phyloP scores from a whole-genome alignment of 768 basidiomycete genomes.

The Lactarius tabidus region DNA sequence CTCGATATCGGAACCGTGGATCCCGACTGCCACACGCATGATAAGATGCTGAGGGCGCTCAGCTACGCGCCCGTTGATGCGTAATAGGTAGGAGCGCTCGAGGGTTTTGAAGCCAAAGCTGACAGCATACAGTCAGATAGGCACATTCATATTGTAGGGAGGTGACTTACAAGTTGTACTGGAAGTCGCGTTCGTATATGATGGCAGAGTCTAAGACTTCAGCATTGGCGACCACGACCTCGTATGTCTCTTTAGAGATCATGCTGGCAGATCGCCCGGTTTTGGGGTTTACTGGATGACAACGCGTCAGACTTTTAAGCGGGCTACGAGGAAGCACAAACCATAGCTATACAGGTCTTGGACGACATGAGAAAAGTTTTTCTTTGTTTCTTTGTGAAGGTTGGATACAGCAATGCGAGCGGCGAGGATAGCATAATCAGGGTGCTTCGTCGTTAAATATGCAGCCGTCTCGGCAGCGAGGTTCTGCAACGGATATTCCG shows the following conservation, averaged over 20 bases:
- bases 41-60: conserved; percentile 99
- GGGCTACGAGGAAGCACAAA: conserved; percentile 35
- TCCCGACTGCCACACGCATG: conserved; percentile 98
- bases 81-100: conserved; percentile 94
- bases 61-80: conserved; percentile 90
- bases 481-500: conserved; percentile 52
- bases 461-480: conserved; percentile 97
- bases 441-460: conserved; percentile 93
- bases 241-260: conserved; percentile 87
- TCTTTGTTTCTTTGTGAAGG: conserved; percentile 98
- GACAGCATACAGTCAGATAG: conserved; percentile 4
- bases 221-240: conserved; percentile 76
- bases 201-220: conserved; percentile 86
- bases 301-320: not conserved
- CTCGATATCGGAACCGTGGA: conserved; percentile 87
- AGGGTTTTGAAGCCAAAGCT: conserved; percentile 99
- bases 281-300: conserved; percentile 81
- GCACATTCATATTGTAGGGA: not conserved
- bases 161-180: conserved; percentile 79
- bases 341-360: conserved; percentile 87
- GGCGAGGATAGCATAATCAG: conserved; percentile 97
- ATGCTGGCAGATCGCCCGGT: conserved; percentile 81
- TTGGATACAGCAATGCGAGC: conserved; percentile 99
- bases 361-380: conserved; percentile 90
- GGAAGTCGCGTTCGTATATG: conserved; percentile 98